A percentile compares a stretch with the other conserved stretches of the same genome.
These are phyloP conservation scores for Rhizophagus sp. DNA, from an alignment of 192 early-diverging fungal genomes.

Conservation along the genomic window DNA sequence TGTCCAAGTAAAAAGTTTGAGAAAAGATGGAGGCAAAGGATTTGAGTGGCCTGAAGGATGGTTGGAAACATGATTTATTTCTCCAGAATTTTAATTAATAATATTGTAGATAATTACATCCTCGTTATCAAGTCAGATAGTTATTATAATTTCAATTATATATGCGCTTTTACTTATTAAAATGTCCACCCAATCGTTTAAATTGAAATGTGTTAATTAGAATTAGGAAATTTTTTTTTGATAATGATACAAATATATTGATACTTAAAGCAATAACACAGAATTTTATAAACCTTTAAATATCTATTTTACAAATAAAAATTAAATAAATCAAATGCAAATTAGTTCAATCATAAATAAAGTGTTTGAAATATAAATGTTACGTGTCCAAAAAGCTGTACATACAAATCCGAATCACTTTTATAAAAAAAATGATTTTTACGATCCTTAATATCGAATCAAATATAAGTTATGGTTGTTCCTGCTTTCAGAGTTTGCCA, in stretches of 20 bases:
- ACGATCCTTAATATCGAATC: too few species aligned
- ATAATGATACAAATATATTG: not conserved
- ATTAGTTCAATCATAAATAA: not conserved
- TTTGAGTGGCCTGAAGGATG: not conserved
- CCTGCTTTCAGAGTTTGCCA: slow-evolving; percentile 29
- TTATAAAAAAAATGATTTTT: too few species aligned
- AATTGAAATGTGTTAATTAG: too few species aligned
- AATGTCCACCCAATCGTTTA: too few species aligned
- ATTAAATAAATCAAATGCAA: not conserved
- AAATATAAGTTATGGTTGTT: slow-evolving; percentile 11
- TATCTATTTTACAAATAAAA: not conserved
- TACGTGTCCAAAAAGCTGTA: too few species aligned
- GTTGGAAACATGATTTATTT: not conserved
- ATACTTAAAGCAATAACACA: not conserved
- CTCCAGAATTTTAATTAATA: too few species aligned
- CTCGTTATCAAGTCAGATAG: too few species aligned
- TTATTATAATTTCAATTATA: too few species aligned
- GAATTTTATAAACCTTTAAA: not conserved
- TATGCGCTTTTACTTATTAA: too few species aligned
- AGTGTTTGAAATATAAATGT: not conserved
- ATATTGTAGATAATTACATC: too few species aligned
- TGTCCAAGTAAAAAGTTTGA: too few species aligned
- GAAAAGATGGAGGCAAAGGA: not conserved
- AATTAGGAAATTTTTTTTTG: not conserved
- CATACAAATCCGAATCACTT: too few species aligned